phyloP scores from a whole-genome alignment of 257 asterid genomes.

The Nicotiana sylvestris region DNA sequence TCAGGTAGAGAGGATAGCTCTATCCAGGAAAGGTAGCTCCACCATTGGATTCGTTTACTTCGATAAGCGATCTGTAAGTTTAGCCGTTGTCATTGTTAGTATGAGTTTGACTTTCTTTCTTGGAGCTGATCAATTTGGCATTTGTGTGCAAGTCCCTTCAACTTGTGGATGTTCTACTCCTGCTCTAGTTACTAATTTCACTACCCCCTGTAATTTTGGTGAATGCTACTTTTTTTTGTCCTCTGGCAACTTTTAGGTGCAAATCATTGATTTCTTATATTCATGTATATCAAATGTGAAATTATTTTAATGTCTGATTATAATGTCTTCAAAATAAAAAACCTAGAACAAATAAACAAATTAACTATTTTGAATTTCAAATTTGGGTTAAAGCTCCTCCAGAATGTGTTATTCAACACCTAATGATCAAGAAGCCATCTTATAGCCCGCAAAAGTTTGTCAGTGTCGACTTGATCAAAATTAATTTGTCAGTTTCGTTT shows the following conservation, averaged over 20 bases:
- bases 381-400: background rate
- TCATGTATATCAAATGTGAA: background rate
- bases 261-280: background rate
- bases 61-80: constrained; percentile 61
- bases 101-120: background rate
- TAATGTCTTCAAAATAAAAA: background rate
- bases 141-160: background rate
- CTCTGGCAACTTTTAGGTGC: background rate
- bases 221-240: background rate
- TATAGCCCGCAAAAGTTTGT: background rate
- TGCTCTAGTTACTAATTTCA: background rate
- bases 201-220: background rate
- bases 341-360: background rate
- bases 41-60: constrained; percentile 84
- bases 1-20: constrained; percentile 80
- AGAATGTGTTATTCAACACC: background rate
- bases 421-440: background rate
- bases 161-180: background rate
- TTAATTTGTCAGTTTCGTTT: background rate
- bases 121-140: background rate
- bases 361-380: constrained; percentile 4
- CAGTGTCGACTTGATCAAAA: background rate
- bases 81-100: constrained; percentile 12
- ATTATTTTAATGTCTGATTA: background rate
- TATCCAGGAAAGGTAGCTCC: constrained; percentile 52